These are phyloP conservation scores for Zoysia matrella DNA, from an alignment of 202 grass and related monocot species.

Conservation along the genomic window DNA sequence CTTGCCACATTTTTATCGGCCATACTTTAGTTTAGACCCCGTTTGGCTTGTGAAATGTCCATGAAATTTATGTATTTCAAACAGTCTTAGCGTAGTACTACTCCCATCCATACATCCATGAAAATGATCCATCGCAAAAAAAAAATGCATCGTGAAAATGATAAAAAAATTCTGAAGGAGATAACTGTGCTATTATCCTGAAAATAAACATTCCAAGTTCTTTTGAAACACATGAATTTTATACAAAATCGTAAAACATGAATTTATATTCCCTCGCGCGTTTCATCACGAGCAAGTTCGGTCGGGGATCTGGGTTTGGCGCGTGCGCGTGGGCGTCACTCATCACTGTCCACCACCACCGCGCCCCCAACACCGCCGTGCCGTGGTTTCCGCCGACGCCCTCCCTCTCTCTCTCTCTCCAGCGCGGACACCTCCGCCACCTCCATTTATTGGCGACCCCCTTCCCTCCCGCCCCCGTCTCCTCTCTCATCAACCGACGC, in stretches of 20 bases:
- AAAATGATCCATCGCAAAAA: too few species aligned
- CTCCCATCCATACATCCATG: too few species aligned
- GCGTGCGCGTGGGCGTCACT: background rate
- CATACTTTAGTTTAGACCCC: too few species aligned
- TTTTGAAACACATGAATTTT: too few species aligned
- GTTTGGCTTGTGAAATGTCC: too few species aligned
- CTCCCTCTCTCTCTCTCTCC: background rate
- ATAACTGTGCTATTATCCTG: too few species aligned
- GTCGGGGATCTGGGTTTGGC: background rate
- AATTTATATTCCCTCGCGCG: background rate
- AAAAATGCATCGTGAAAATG: too few species aligned
- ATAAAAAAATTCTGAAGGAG: slow-evolving; percentile 22
- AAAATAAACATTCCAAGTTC: too few species aligned
- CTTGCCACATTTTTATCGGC: too few species aligned
- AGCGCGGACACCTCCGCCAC: background rate
- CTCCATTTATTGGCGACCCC: slow-evolving; percentile 8
- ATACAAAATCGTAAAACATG: too few species aligned
- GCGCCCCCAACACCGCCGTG: background rate
- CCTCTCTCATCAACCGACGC: slow-evolving; percentile 28
- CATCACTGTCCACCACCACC: background rate
- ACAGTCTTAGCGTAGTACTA: too few species aligned
- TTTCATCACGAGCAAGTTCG: background rate
- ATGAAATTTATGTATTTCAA: too few species aligned
- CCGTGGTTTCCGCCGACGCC: slow-evolving; percentile 9
- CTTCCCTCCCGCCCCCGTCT: background rate